A percentile compares a stretch with the other conserved stretches of the same genome.
Evolutionary conservation across 179 eudicot genomes (phyloP).

Genomic region (Amaranthus tricolor): DNA sequence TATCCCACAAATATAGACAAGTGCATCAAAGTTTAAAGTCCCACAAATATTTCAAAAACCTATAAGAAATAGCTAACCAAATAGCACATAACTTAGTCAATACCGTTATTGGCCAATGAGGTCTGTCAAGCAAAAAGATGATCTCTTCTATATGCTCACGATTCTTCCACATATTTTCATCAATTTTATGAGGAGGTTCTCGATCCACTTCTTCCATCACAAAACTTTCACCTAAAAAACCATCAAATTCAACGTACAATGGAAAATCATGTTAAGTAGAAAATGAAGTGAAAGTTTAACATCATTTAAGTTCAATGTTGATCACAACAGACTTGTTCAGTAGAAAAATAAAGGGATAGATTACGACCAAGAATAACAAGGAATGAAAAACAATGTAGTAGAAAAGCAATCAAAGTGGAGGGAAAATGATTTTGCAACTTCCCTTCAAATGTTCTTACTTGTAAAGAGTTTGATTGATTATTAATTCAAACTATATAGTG

Average conservation of each 20-base stretch:
- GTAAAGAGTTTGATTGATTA: too few species aligned
- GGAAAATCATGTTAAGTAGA: background rate
- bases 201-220: constrained; percentile 58
- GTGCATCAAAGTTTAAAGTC: background rate
- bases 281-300: background rate
- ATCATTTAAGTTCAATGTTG: background rate
- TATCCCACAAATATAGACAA: background rate
- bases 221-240: constrained; percentile 49
- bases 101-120: constrained; percentile 77
- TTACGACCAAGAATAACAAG: background rate
- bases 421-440: too few species aligned
- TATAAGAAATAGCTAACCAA: background rate
- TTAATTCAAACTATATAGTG: too few species aligned
- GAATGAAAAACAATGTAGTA: too few species aligned
- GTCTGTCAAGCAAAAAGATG: constrained; percentile 57
- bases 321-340: too few species aligned
- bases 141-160: constrained; percentile 91
- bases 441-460: too few species aligned
- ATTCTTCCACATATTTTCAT: constrained; percentile 98
- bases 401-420: too few species aligned
- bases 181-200: constrained; percentile 84
- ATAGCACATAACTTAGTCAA: background rate
- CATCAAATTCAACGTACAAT: constrained; percentile 10
- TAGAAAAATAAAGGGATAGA: too few species aligned
- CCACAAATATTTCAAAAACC: background rate